Conservation (phyloP, 306 rosid species). For the Begonia fuchsioides region DNA sequence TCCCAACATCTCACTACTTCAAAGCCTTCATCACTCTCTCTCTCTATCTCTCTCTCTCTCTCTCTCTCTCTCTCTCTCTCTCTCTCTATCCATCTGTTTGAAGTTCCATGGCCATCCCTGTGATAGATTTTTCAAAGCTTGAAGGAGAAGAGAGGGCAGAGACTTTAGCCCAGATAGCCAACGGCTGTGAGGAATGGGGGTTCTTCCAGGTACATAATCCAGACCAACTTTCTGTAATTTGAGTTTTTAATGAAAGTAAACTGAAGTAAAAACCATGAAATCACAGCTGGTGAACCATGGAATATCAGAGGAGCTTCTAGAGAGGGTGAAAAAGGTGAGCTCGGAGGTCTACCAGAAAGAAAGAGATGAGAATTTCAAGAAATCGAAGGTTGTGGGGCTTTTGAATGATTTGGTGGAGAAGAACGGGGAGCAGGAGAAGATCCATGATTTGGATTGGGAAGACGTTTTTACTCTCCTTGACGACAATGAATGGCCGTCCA, state of each 20-base stretch:
- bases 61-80: background rate
- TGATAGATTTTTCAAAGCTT: conserved; percentile 80
- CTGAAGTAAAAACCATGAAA: too few relatives aligned
- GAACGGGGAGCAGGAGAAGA: conserved; percentile 26
- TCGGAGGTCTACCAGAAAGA: conserved; percentile 46
- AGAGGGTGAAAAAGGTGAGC: conserved; percentile 71
- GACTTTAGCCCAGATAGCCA: conserved; percentile 55
- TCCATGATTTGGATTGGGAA: conserved; percentile 72
- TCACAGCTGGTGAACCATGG: conserved; percentile 76
- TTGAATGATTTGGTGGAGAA: conserved; percentile 31
- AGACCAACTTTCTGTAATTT: too few relatives aligned
- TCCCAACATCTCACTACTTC: too few relatives aligned
- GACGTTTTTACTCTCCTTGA: conserved; percentile 71
- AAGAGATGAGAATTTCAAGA: conserved; percentile 61
- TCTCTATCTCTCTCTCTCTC: background rate
- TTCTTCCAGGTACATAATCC: conserved; percentile 58
- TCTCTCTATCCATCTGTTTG: background rate
- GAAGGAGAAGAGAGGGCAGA: conserved; percentile 58
- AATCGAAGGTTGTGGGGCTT: conserved; percentile 29
- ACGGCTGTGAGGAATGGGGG: conserved; percentile 92
- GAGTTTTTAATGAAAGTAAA: too few relatives aligned
- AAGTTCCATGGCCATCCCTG: conserved; percentile 55
- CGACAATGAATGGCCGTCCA: conserved; percentile 55
- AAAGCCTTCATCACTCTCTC: background rate
- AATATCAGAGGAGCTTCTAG: conserved; percentile 67